Conservation (phyloP, 805 yeast genomes). For the Sungouiozyma intestinalis region DNA sequence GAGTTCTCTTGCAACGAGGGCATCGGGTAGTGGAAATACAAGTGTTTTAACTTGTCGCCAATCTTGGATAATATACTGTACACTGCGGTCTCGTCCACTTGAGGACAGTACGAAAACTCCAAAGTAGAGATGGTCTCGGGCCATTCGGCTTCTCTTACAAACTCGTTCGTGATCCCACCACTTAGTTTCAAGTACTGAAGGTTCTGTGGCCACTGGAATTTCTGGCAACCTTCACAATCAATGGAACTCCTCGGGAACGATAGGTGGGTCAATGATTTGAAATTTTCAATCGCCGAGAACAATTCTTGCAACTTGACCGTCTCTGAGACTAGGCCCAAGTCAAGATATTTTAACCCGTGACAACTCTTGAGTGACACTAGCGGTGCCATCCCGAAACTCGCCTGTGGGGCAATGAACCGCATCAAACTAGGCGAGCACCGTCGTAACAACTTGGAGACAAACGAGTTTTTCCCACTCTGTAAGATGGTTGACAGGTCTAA, state of each 20-base stretch:
- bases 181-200: constrained; percentile 64
- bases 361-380: constrained; percentile 72
- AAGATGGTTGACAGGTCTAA: constrained; percentile 71
- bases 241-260: constrained; percentile 87
- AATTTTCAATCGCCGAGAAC: constrained; percentile 58
- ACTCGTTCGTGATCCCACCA: constrained; percentile 83
- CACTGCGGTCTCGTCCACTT: constrained; percentile 54
- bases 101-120: constrained; percentile 84
- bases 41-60: constrained; percentile 53
- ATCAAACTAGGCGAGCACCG: constrained; percentile 59
- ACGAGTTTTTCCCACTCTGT: constrained; percentile 88
- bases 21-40: constrained; percentile 80
- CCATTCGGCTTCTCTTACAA: constrained; percentile 56
- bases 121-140: constrained; percentile 62
- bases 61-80: constrained; percentile 48
- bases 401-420: constrained; percentile 81
- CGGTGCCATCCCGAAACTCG: constrained; percentile 89
- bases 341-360: constrained; percentile 49
- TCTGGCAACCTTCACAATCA: constrained; percentile 42
- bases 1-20: constrained; percentile 63
- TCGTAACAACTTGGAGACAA: constrained; percentile 70
- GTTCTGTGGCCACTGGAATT: constrained; percentile 65
- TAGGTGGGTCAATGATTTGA: constrained; percentile 55
- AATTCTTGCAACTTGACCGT: constrained; percentile 75
- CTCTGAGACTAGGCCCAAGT: constrained; percentile 79